Evolutionary conservation across 129 eudicot species (phyloP).

Genomic region (Dittrichia graveolens): DNA sequence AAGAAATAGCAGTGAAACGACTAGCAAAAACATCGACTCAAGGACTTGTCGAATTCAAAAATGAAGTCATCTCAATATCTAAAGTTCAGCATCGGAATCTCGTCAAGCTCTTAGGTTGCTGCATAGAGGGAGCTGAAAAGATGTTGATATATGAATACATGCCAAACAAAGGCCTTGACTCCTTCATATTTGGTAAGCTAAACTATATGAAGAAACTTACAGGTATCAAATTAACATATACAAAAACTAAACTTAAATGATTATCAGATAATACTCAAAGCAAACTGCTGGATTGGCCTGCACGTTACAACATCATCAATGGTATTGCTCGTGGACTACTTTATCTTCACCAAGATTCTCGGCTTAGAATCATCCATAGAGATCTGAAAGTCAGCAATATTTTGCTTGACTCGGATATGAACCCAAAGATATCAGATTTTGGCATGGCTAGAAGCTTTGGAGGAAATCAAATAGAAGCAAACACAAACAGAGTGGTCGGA

Average conservation of each 20-base stretch:
- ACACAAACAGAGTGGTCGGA: constrained; percentile 30
- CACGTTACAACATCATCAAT: constrained; percentile 28
- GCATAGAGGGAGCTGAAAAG: constrained; percentile 36
- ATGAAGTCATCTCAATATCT: constrained; percentile 29
- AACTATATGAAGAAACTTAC: neutral
- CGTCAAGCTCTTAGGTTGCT: constrained; percentile 44
- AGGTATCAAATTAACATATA: neutral
- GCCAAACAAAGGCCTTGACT: constrained; percentile 44
- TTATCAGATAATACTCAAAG: constrained; percentile 29
- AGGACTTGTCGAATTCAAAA: constrained; percentile 10
- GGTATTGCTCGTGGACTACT: constrained; percentile 43
- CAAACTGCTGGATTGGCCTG: constrained; percentile 37
- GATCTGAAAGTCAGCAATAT: neutral
- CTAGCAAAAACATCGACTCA: constrained; percentile 39
- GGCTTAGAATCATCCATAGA: neutral
- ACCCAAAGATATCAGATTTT: neutral
- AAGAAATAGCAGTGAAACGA: constrained; percentile 40
- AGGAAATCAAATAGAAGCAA: neutral
- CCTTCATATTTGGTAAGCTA: constrained; percentile 37
- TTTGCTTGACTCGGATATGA: neutral
- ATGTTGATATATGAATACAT: constrained; percentile 22
- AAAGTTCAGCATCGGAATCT: constrained; percentile 50
- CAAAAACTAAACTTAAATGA: constrained; percentile 5
- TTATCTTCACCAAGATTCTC: constrained; percentile 42
- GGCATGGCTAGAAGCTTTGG: neutral